Base-by-base conservation (phyloP, 2,329 filamentous ascomycete genomes). In the Metarhizium humberi region DNA sequence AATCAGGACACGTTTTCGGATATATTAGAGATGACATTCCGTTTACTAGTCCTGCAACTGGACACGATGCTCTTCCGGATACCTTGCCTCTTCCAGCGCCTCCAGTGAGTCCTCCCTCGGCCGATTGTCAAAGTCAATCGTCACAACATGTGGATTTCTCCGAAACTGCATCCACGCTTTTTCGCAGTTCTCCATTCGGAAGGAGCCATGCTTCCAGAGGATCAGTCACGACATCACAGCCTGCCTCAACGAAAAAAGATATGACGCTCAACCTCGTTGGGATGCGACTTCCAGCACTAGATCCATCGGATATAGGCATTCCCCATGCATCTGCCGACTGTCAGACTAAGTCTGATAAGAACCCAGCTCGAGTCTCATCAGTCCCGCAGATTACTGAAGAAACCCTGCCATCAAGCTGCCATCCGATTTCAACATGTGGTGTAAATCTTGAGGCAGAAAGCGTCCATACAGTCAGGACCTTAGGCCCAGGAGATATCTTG, bases 81-180 rank as follows among this genome's bases (percentile, higher is more conserved):
- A 71, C 69, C 0, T 53, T 65, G 14, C 68, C 67, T n/a, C 58
- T 71, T 8, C 34, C 53, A 6, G 13, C n/a, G 10, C 4, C 58
- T 56, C 13, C 51, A 55, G 10, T 54, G 55, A 7, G 48, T 48
- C 5, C 20, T 42, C 11, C 45, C 38, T 7, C 53, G 16, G 49
- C 55, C n/a, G 46, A 42, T 30, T 13, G 30, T 18, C 45, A 51
- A 47, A 20, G 34, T 6, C 50, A 47, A 34, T 3, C 16, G 20
- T 18, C 45, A 25, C 13, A 38, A 34, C 57, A 52, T 20, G 50
- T 70, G 5, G 69, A 71, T 42, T 67, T 71, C 20, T 71, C 69
- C 0, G 69, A 71, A 51, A 71, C 69, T n/a, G 68, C 68, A 11
- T 69, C 69, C 2, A 69, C 69, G 2, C 45, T 59, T 29, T 56